Percentiles rank a stretch among this genome's conserved stretches.
These are phyloP conservation scores for Lobosporangium transversale DNA, from an alignment of 192 early-diverging fungal genomes.

Conservation along the genomic window DNA sequence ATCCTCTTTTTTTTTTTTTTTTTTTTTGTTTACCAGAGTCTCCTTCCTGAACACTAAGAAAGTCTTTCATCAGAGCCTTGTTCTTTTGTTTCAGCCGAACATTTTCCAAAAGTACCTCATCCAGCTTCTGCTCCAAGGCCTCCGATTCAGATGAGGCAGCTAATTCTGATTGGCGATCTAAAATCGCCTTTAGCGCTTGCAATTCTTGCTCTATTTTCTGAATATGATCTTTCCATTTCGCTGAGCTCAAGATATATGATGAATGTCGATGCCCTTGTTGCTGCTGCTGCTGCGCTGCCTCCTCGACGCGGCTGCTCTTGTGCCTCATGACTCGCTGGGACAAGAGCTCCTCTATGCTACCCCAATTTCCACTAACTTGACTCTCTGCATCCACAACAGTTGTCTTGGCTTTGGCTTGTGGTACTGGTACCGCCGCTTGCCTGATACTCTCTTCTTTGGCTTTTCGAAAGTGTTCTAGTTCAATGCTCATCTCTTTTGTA, in stretches of 20 bases:
- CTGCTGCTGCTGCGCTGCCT: background rate
- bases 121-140: background rate
- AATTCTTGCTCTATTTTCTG: constrained; percentile 34
- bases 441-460: background rate
- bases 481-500: background rate
- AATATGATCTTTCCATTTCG: constrained; percentile 23
- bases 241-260: background rate
- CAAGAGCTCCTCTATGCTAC: constrained; percentile 11
- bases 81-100: constrained; percentile 22
- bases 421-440: background rate
- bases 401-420: background rate
- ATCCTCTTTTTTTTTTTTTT: too few species aligned
- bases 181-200: constrained; percentile 10
- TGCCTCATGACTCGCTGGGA: background rate
- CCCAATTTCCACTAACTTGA: constrained; percentile 30
- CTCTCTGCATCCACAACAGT: constrained; percentile 11
- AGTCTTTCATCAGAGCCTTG: constrained; percentile 20
- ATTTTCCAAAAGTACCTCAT: constrained; percentile 21
- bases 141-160: background rate
- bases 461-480: background rate
- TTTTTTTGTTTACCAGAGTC: constrained; percentile 17
- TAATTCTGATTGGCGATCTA: background rate
- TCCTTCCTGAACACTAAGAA: constrained; percentile 2
- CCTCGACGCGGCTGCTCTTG: background rate
- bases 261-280: background rate